Evolutionary conservation across 1,139 yeast species (phyloP).

Genomic region (Trichomonascaceae sp.): DNA sequence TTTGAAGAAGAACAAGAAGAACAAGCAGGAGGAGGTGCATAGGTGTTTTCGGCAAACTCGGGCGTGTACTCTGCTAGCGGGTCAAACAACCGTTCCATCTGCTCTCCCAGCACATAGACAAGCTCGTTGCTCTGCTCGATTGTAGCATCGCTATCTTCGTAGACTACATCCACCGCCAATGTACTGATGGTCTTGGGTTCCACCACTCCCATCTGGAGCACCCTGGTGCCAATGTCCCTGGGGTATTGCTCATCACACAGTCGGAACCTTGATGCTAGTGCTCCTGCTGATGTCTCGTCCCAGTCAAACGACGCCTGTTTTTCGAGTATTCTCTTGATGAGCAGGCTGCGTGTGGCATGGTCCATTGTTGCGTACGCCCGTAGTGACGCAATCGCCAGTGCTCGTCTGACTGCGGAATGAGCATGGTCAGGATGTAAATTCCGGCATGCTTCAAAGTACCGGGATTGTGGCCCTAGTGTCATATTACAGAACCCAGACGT

Average conservation of each 20-base stretch:
- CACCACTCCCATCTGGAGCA: slow-evolving; percentile 44
- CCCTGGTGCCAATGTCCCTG: slow-evolving; percentile 38
- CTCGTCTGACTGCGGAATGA: slow-evolving; percentile 50
- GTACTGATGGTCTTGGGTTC: slow-evolving; percentile 44
- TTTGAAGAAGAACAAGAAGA: no score
- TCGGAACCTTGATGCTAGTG: slow-evolving; percentile 47
- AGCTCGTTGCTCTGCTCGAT: slow-evolving; percentile 61
- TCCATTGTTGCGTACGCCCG: slow-evolving; percentile 51
- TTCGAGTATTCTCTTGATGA: slow-evolving; percentile 9
- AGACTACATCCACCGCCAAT: slow-evolving; percentile 58
- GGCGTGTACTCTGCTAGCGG: slow-evolving; percentile 88
- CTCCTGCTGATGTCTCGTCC: slow-evolving; percentile 79
- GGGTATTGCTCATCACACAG: slow-evolving; percentile 41
- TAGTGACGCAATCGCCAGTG: slow-evolving; percentile 63
- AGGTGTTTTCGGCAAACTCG: slow-evolving; percentile 60
- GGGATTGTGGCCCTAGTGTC: slow-evolving; percentile 46
- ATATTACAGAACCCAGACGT: slow-evolving; percentile 47
- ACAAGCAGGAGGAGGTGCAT: slow-evolving; percentile 38
- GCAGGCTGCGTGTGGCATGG: slow-evolving; percentile 15
- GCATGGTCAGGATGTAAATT: slow-evolving; percentile 42
- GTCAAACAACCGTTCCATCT: slow-evolving; percentile 76
- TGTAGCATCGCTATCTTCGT: slow-evolving; percentile 37
- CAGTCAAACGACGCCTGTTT: slow-evolving; percentile 14
- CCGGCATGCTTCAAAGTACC: slow-evolving; percentile 69
- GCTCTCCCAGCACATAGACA: slow-evolving; percentile 68